Conservation (phyloP, 257 asterid species). For the Solanum virginianum region DNA sequence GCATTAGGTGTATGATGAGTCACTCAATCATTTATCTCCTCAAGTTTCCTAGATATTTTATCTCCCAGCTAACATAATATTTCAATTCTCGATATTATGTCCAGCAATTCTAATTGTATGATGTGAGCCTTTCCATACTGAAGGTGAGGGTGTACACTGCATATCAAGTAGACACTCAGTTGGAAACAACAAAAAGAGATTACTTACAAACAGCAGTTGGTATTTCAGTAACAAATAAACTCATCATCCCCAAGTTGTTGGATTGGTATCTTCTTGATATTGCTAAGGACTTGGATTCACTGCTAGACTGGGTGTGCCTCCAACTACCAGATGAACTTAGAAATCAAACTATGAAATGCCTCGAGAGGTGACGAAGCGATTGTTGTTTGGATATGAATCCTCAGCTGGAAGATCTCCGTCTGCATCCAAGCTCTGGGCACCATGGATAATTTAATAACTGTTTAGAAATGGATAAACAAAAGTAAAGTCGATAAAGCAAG, state of each 20-base stretch:
- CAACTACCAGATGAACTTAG: conserved; percentile 58
- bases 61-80: not conserved
- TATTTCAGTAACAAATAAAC: conserved; percentile 41
- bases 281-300: conserved; percentile 59
- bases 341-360: conserved; percentile 32
- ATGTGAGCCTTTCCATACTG: not conserved
- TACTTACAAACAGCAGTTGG: conserved; percentile 67
- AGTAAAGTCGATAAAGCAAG: too few relatives aligned
- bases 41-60: not conserved
- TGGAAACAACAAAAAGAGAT: conserved; percentile 62
- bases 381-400: not conserved
- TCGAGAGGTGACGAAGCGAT: conserved; percentile 27
- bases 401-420: too few relatives aligned
- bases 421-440: too few relatives aligned
- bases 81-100: not conserved
- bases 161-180: conserved; percentile 40
- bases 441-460: too few relatives aligned
- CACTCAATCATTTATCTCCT: not conserved
- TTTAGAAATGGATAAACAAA: too few relatives aligned
- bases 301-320: conserved; percentile 73
- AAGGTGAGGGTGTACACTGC: conserved; percentile 75
- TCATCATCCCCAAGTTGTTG: conserved; percentile 57
- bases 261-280: conserved; percentile 83
- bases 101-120: not conserved
- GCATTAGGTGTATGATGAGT: not conserved